A percentile compares a stretch with the other conserved stretches of the same genome.
Conservation (phyloP, 2,329 filamentous ascomycete genomes). For the Neofusicoccum ribis region DNA sequence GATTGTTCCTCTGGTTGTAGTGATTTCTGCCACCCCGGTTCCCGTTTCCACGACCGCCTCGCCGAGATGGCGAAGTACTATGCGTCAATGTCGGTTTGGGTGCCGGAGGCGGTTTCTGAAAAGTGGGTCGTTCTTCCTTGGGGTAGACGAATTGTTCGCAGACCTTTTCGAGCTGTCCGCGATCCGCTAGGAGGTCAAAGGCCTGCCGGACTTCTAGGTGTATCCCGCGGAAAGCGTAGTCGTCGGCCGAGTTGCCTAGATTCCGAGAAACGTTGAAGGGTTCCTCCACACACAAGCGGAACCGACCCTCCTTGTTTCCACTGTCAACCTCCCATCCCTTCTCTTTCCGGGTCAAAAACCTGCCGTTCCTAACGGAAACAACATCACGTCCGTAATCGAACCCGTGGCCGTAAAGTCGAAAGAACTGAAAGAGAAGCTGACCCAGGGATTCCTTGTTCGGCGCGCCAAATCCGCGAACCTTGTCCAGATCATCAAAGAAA, state of each 20-base stretch:
- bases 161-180: slow-evolving; percentile 74
- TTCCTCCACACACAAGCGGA: slow-evolving; percentile 91
- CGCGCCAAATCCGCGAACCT: slow-evolving; percentile 70
- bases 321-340: slow-evolving; percentile 79
- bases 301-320: slow-evolving; percentile 53
- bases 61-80: slow-evolving; percentile 49
- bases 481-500: slow-evolving; percentile 84
- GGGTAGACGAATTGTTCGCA: slow-evolving; percentile 89
- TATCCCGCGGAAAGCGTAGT: slow-evolving; percentile 87
- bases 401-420: slow-evolving; percentile 90
- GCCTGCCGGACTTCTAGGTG: slow-evolving; percentile 87
- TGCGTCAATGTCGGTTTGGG: slow-evolving; percentile 57
- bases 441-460: slow-evolving; percentile 82
- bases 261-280: slow-evolving; percentile 91
- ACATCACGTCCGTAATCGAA: slow-evolving; percentile 84
- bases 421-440: slow-evolving; percentile 91
- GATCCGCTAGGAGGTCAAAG: slow-evolving; percentile 75
- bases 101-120: slow-evolving; percentile 54
- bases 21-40: slow-evolving; percentile 49
- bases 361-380: slow-evolving; percentile 81
- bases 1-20: slow-evolving; percentile 51
- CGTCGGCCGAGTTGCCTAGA: slow-evolving; percentile 92
- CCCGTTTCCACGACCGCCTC: slow-evolving; percentile 46
- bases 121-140: slow-evolving; percentile 62
- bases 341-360: slow-evolving; percentile 73